Percentiles rank a stretch among this genome's conserved stretches.
phyloP scores from a whole-genome alignment of 345 rosid genomes.

The Nasturtium officinale region DNA sequence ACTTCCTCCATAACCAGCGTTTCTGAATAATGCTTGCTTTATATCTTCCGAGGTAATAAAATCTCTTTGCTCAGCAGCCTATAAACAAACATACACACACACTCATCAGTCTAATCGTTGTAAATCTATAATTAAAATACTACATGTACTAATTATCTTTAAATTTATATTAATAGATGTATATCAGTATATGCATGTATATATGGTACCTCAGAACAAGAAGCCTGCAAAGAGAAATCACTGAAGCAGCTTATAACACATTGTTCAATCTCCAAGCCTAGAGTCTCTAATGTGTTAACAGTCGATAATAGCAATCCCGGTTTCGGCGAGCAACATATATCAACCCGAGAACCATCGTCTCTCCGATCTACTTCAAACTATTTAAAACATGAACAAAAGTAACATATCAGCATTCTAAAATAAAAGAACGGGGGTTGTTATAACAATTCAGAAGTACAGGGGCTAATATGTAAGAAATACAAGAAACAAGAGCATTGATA shows the following conservation, averaged over 20 bases:
- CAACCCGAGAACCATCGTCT: constrained; percentile 61
- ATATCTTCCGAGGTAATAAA: constrained; percentile 66
- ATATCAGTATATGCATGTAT: background rate
- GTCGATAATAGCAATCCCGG: constrained; percentile 85
- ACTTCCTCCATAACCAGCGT: constrained; percentile 97
- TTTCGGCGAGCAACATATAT: constrained; percentile 75
- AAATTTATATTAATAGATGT: background rate
- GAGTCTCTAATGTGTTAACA: constrained; percentile 75
- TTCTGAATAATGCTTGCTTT: constrained; percentile 82
- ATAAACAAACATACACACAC: constrained; percentile 15
- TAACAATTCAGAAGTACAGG: background rate
- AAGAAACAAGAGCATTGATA: constrained; percentile 3
- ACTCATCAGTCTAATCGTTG: constrained; percentile 1
- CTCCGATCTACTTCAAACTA: constrained; percentile 78
- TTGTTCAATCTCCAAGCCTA: constrained; percentile 89
- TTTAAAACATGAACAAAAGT: constrained; percentile 21
- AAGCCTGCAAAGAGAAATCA: constrained; percentile 91
- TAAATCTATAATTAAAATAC: background rate
- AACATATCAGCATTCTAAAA: background rate
- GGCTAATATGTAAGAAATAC: constrained; percentile 9
- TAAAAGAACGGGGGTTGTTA: background rate
- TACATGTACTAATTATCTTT: background rate
- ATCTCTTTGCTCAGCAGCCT: constrained; percentile 60
- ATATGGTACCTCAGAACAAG: constrained; percentile 74
- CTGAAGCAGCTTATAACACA: constrained; percentile 88